These are phyloP conservation scores for Evernia prunastri DNA, from an alignment of 495 filamentous ascomycete genomes.

Conservation along the genomic window DNA sequence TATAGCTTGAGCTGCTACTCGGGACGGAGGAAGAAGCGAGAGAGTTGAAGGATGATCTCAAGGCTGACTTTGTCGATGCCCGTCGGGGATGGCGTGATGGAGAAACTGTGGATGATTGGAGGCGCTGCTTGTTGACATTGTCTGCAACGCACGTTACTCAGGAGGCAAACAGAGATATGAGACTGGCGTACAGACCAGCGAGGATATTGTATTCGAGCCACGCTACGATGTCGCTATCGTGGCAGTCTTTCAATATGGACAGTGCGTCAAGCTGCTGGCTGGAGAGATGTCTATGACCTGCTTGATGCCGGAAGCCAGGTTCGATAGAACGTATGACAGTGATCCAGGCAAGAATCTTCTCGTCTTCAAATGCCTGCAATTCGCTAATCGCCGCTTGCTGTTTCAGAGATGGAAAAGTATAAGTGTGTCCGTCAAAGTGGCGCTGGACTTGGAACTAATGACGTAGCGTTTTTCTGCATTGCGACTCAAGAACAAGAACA, in stretches of 20 bases:
- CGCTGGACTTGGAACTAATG: slow-evolving; percentile 6
- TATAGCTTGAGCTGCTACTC: neutral
- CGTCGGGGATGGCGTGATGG: neutral
- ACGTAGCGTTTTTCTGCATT: neutral
- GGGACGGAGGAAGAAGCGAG: neutral
- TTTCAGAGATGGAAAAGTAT: neutral
- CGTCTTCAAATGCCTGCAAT: neutral
- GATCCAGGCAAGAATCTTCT: slow-evolving; percentile 1
- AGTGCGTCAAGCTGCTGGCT: neutral
- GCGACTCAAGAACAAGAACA: too few relatives aligned
- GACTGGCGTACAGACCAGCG: neutral
- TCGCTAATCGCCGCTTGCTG: neutral
- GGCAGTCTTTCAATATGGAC: slow-evolving; percentile 3
- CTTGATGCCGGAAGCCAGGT: neutral
- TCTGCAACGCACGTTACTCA: neutral
- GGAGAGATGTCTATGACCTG: neutral
- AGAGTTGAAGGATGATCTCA: slow-evolving; percentile 5
- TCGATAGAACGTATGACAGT: neutral
- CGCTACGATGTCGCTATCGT: neutral
- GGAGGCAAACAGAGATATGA: too few relatives aligned
- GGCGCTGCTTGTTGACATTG: neutral
- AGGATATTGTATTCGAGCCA: neutral
- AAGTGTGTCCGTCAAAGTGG: neutral
- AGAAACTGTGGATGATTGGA: neutral
- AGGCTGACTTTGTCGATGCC: neutral